These are phyloP conservation scores for Talaromyces nanjingensis DNA, from an alignment of 495 filamentous ascomycete genomes.

Conservation along the genomic window DNA sequence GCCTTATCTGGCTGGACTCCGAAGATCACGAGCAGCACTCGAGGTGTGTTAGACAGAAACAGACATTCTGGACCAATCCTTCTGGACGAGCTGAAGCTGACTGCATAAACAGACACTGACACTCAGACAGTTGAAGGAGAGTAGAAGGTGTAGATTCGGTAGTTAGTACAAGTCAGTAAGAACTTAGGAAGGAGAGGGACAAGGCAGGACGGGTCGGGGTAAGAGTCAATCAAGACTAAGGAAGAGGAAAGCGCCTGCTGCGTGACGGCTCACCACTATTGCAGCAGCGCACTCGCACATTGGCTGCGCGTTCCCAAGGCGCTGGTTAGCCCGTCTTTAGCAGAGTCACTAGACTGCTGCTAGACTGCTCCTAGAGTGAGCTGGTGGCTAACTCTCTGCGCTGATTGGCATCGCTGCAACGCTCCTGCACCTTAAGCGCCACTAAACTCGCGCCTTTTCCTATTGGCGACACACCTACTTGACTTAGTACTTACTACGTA, in stretches of 20 bases:
- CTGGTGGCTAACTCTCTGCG: not conserved
- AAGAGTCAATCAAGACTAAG: too few relatives aligned
- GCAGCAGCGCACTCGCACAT: slow-evolving; percentile 16
- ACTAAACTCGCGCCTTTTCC: not conserved
- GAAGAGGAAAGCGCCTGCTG: slow-evolving; percentile 15
- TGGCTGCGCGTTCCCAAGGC: slow-evolving; percentile 3
- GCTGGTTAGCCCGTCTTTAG: slow-evolving; percentile 3
- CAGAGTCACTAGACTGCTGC: too few relatives aligned
- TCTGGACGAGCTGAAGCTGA: not conserved
- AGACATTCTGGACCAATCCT: not conserved
- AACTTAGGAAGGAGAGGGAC: not conserved
- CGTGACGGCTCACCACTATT: slow-evolving; percentile 22
- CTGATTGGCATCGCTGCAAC: slow-evolving; percentile 1
- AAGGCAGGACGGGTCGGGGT: not conserved
- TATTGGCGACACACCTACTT: not conserved
- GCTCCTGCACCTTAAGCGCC: slow-evolving; percentile 8
- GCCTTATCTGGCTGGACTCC: not conserved
- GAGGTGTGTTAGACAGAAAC: not conserved
- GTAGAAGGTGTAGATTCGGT: too few relatives aligned
- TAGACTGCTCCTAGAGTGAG: too few relatives aligned
- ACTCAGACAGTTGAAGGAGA: not conserved
- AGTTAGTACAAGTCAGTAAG: not conserved
- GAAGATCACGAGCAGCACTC: not conserved
- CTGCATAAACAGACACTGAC: not conserved
- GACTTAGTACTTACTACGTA: too few relatives aligned